Evolutionary conservation across 176 grass and related monocot genomes (phyloP).

Genomic region (Paspalum vaginatum): DNA sequence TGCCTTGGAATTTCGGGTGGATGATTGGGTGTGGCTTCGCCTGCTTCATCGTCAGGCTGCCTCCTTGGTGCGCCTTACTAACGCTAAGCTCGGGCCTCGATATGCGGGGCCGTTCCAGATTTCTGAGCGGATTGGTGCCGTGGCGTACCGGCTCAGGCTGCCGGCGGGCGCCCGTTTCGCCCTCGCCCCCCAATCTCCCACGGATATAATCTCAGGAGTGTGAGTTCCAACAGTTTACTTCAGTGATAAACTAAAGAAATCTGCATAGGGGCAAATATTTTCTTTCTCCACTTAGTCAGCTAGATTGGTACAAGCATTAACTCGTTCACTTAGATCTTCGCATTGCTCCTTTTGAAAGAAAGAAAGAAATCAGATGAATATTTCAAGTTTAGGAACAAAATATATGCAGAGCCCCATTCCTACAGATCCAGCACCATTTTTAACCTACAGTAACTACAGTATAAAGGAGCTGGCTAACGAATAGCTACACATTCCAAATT

Average conservation of each 20-base stretch:
- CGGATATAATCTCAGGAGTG: no score
- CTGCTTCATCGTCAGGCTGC: no score
- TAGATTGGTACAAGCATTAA: neutral
- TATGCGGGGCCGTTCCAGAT: no score
- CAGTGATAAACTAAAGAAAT: neutral
- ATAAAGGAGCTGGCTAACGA: neutral
- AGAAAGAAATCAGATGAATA: neutral
- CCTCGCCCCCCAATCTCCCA: no score
- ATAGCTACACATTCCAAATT: neutral
- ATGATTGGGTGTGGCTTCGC: no score
- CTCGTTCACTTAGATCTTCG: neutral
- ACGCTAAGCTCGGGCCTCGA: no score
- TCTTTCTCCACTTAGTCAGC: neutral
- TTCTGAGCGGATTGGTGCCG: no score
- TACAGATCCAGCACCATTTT: neutral
- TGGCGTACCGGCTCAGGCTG: no score
- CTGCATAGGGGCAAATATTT: neutral
- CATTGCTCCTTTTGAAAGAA: neutral
- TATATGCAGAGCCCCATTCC: conserved; percentile 19
- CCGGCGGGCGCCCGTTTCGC: no score
- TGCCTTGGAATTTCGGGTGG: no score
- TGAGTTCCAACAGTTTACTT: no score
- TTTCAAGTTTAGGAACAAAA: conserved; percentile 8
- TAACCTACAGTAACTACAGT: neutral
- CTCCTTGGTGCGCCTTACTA: no score